Percentiles rank a stretch among this genome's conserved stretches.
phyloP scores from a whole-genome alignment of 2,329 filamentous ascomycete species.

The Colletotrichum theobromicola region DNA sequence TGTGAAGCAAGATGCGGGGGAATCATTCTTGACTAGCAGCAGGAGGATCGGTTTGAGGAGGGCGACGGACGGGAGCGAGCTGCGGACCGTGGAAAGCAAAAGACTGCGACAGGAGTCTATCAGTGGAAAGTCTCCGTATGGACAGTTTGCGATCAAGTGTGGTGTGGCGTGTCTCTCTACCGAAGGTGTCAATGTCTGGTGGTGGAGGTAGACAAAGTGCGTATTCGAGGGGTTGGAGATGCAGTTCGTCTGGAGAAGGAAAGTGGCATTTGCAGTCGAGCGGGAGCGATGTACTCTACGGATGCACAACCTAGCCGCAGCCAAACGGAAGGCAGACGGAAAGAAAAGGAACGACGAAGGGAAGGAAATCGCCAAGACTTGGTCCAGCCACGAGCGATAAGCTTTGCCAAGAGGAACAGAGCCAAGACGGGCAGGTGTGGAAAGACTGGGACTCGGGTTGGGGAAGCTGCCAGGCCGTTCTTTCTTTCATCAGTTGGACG shows the following conservation, averaged over 20 bases:
- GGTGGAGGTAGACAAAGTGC: not conserved
- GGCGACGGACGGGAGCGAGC: not conserved
- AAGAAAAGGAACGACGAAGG: not conserved
- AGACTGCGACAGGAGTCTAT: not conserved
- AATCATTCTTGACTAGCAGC: not conserved
- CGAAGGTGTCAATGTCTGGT: not conserved
- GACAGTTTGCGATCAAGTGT: not conserved
- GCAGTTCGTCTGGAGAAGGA: constrained; percentile 4
- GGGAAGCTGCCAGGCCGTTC: not conserved
- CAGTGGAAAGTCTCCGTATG: not conserved
- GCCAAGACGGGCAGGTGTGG: constrained; percentile 25
- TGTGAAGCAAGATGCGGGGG: not conserved
- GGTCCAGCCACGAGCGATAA: constrained; percentile 34
- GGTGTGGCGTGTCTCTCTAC: not conserved
- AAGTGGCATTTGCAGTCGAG: not conserved
- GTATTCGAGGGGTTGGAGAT: not conserved
- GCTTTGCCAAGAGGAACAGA: constrained; percentile 38
- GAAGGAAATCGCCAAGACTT: constrained; percentile 12
- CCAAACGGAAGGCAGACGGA: not conserved
- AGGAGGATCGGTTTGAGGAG: not conserved
- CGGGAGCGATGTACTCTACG: not conserved
- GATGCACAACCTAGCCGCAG: not conserved
- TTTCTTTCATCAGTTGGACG: not conserved
- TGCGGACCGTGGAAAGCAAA: not conserved
- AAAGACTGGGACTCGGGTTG: constrained; percentile 16